A percentile compares a stretch with the other conserved stretches of the same genome.
phyloP scores from a whole-genome alignment of 768 basidiomycete species.

The Melanogaster broomeanus region DNA sequence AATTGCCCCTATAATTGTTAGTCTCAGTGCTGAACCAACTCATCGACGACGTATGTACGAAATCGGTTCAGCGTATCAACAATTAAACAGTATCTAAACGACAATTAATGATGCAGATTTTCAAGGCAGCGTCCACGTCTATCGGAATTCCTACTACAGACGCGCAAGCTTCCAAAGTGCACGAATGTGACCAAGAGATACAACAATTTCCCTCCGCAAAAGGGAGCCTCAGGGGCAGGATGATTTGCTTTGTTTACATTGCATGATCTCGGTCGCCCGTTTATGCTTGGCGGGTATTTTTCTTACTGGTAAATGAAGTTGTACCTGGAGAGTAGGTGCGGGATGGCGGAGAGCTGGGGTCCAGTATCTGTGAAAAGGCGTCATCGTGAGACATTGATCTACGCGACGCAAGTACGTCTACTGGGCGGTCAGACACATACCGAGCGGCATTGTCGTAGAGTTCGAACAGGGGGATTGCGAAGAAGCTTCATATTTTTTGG shows the following conservation, averaged over 20 bases:
- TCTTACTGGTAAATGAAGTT: conserved; percentile 76
- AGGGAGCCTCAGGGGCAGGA: background rate
- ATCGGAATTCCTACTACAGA: background rate
- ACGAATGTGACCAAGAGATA: background rate
- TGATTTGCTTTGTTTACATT: background rate
- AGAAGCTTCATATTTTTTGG: conserved; percentile 99
- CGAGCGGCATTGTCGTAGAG: conserved; percentile 96
- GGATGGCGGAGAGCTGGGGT: conserved; percentile 92
- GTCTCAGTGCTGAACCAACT: too few relatives aligned
- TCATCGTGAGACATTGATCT: too few relatives aligned
- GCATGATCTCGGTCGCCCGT: background rate
- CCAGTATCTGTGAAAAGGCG: too few relatives aligned
- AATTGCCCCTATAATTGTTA: too few relatives aligned
- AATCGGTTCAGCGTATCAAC: background rate
- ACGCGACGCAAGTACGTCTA: too few relatives aligned
- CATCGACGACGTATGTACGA: background rate
- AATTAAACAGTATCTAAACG: background rate
- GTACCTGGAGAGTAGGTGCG: conserved; percentile 86
- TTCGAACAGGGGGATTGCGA: conserved; percentile 95
- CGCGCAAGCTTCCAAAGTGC: background rate
- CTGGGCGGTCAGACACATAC: conserved; percentile 40
- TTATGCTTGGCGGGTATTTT: background rate
- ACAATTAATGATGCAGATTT: background rate
- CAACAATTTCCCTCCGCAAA: background rate
- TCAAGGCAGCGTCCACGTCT: background rate